Evolutionary conservation across 1,139 yeast species (phyloP).

Genomic region (Kodamaea suecica): DNA sequence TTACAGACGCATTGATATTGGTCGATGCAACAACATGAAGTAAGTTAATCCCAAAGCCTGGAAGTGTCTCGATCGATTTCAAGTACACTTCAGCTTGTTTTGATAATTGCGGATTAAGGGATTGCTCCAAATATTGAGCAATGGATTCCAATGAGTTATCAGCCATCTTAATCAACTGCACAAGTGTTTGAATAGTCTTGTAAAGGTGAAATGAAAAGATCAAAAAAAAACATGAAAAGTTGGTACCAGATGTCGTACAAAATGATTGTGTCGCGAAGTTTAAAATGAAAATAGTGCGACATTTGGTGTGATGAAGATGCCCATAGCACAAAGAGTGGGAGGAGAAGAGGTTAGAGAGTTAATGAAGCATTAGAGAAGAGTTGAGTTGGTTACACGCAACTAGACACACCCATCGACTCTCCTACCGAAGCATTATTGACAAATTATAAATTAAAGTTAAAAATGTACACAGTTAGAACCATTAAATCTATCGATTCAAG

Average conservation of each 20-base stretch:
- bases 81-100: slow-evolving; percentile 60
- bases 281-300: too few relatives aligned
- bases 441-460: too few relatives aligned
- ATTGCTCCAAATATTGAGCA: slow-evolving; percentile 46
- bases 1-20: slow-evolving; percentile 50
- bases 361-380: too few relatives aligned
- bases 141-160: slow-evolving; percentile 42
- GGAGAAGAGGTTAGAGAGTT: too few relatives aligned
- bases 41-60: slow-evolving; percentile 73
- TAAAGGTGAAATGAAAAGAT: neutral
- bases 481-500: neutral
- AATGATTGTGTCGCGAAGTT: too few relatives aligned
- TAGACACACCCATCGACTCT: too few relatives aligned
- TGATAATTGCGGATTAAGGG: slow-evolving; percentile 51
- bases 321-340: too few relatives aligned
- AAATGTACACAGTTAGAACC: slow-evolving; percentile 1
- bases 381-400: too few relatives aligned
- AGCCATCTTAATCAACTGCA: slow-evolving; percentile 21
- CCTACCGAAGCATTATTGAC: neutral
- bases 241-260: too few relatives aligned
- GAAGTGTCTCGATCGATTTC: slow-evolving; percentile 56
- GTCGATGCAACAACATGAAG: slow-evolving; percentile 74
- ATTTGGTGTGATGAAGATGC: too few relatives aligned
- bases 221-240: too few relatives aligned
- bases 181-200: neutral